These are phyloP conservation scores for Leavenworthia alabamica DNA, from an alignment of 345 rosid species.

Conservation along the genomic window DNA sequence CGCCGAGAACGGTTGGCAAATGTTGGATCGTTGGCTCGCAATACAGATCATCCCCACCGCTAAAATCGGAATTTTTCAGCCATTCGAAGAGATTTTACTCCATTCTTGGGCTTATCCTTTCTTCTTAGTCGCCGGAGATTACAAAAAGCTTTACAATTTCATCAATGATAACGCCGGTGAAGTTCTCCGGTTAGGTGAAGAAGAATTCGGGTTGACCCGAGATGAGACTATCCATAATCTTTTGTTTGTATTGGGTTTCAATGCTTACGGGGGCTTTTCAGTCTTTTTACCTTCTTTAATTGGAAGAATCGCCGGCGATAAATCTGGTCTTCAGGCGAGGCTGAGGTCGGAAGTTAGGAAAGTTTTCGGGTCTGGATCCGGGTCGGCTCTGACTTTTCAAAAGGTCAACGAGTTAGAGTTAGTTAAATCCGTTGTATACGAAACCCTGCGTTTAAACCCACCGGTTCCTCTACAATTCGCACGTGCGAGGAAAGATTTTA, in stretches of 20 bases:
- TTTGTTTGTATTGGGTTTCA: constrained; percentile 65
- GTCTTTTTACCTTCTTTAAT: constrained; percentile 48
- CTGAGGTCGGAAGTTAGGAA: constrained; percentile 42
- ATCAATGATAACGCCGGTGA: constrained; percentile 46
- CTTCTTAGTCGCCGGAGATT: constrained; percentile 50
- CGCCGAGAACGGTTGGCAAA: constrained; percentile 41
- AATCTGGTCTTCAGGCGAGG: constrained; percentile 51
- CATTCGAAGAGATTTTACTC: constrained; percentile 64
- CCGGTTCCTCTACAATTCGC: constrained; percentile 69
- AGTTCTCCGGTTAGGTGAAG: constrained; percentile 38
- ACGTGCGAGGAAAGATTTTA: constrained; percentile 75
- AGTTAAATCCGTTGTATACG: constrained; percentile 75
- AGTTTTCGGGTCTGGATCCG: constrained; percentile 36
- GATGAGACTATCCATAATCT: constrained; percentile 62
- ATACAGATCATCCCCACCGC: constrained; percentile 58
- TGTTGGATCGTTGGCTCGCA: constrained; percentile 58
- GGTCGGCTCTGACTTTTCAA: constrained; percentile 43
- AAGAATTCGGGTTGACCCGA: constrained; percentile 54
- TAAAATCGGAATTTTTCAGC: constrained; percentile 41
- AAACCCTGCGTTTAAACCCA: constrained; percentile 61
- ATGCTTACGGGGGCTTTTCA: constrained; percentile 83
- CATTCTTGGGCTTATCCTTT: constrained; percentile 75
- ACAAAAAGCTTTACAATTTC: constrained; percentile 48
- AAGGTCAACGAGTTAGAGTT: constrained; percentile 58
- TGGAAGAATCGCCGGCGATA: constrained; percentile 35